Percentiles rank a stretch among this genome's conserved stretches.
Conservation (phyloP, 2,329 filamentous ascomycete genomes). For the Thelonectria olida region DNA sequence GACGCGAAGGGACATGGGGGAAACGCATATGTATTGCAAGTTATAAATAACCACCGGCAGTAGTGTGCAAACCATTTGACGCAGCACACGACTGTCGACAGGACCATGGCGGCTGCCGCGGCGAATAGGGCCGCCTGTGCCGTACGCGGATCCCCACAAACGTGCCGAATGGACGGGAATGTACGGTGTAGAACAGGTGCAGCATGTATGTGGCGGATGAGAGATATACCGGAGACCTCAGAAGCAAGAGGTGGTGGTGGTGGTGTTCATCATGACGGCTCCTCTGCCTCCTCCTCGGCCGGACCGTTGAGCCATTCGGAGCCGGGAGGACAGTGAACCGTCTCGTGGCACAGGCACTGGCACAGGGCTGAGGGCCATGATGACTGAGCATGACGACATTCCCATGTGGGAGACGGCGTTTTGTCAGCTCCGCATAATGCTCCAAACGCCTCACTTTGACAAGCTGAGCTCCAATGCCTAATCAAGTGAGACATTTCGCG, state of each 20-base stretch:
- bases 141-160: background rate
- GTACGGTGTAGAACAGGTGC: too few species aligned
- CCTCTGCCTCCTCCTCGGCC: constrained; percentile 17
- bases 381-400: constrained; percentile 18
- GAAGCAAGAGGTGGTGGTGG: too few species aligned
- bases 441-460: background rate
- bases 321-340: too few species aligned
- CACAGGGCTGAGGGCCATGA: background rate
- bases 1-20: background rate
- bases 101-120: background rate
- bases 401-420: background rate
- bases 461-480: too few species aligned
- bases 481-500: too few species aligned
- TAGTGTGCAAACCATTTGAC: background rate
- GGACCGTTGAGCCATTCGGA: constrained; percentile 13
- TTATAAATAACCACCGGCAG: background rate
- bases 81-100: background rate
- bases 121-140: background rate
- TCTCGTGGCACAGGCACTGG: too few species aligned
- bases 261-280: too few species aligned
- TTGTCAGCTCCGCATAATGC: constrained; percentile 19
- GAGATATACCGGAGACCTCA: too few species aligned
- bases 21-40: background rate
- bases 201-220: background rate
- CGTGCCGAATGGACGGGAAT: too few species aligned